phyloP scores from a whole-genome alignment of 768 basidiomycete species.

The Dioszegia aurantiaca region DNA sequence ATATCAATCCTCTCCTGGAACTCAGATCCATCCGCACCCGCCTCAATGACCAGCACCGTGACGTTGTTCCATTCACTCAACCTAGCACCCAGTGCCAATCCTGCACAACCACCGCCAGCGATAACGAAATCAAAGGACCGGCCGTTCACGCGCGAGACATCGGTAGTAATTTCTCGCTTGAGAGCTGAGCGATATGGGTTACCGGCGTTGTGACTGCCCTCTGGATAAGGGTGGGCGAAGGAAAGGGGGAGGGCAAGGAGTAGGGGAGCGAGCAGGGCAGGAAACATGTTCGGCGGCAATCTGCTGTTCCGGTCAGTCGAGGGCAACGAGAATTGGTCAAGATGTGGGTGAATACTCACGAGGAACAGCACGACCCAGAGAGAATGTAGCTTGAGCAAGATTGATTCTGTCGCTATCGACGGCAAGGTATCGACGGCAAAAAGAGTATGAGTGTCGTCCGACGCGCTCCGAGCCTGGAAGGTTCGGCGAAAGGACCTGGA shows the following conservation, averaged over 20 bases:
- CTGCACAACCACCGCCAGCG: constrained; percentile 58
- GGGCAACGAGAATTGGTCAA: no score
- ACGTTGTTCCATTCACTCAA: constrained; percentile 58
- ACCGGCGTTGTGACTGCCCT: constrained; percentile 22
- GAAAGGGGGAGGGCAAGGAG: constrained; percentile 10
- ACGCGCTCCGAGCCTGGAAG: no score
- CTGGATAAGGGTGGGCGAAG: constrained; percentile 11
- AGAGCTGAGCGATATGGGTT: constrained; percentile 33
- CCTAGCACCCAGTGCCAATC: constrained; percentile 57
- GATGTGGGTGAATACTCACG: no score
- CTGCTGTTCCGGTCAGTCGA: neutral
- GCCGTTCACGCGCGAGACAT: constrained; percentile 26
- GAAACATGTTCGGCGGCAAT: neutral
- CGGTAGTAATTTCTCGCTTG: constrained; percentile 26
- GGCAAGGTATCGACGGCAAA: no score
- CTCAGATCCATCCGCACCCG: constrained; percentile 49
- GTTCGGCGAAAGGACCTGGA: no score
- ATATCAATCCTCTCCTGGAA: constrained; percentile 46
- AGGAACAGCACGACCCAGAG: no score
- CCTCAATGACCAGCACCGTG: constrained; percentile 56
- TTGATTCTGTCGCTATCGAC: no score
- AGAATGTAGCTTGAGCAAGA: no score
- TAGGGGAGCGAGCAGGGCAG: neutral
- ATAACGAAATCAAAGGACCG: constrained; percentile 58
- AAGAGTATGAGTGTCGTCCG: no score